Conservation (phyloP, 148 eudicot genomes). For the Cornus kousa region DNA sequence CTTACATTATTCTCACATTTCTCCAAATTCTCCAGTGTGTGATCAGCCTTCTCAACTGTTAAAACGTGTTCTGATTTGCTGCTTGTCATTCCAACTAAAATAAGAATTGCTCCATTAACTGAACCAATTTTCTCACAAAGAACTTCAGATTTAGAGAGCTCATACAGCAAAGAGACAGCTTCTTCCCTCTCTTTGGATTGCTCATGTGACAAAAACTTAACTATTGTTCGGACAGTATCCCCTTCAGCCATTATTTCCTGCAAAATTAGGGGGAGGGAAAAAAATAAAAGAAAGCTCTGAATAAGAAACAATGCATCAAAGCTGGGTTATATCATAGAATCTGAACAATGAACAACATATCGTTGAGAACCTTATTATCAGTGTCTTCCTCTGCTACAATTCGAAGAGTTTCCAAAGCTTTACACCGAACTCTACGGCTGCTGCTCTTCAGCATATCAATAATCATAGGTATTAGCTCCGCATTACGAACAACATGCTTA, state of each 20-base stretch:
- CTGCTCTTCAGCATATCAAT: constrained; percentile 62
- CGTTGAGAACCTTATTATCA: constrained; percentile 66
- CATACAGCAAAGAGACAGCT: constrained; percentile 73
- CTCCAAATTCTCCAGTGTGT: constrained; percentile 72
- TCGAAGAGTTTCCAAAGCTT: constrained; percentile 75
- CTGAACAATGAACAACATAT: constrained; percentile 2
- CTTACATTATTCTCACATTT: constrained; percentile 70
- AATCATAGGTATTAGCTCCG: constrained; percentile 60
- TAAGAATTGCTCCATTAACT: constrained; percentile 80
- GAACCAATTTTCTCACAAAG: constrained; percentile 85
- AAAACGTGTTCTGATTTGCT: constrained; percentile 66
- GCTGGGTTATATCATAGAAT: not conserved
- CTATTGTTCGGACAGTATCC: constrained; percentile 66
- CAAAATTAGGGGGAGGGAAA: constrained; percentile 8
- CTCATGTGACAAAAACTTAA: constrained; percentile 63
- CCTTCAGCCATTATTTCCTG: constrained; percentile 91
- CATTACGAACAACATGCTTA: constrained; percentile 54
- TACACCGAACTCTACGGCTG: constrained; percentile 63
- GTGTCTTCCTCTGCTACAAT: constrained; percentile 62
- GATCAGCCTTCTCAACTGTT: constrained; percentile 74
- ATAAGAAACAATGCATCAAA: constrained; percentile 8
- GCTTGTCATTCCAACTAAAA: constrained; percentile 85
- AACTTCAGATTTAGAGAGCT: constrained; percentile 75
- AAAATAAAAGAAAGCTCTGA: not conserved
- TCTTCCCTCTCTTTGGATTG: constrained; percentile 78